Conservation (phyloP, 176 grass and related monocot genomes). For the Rhynchospora pubera region DNA sequence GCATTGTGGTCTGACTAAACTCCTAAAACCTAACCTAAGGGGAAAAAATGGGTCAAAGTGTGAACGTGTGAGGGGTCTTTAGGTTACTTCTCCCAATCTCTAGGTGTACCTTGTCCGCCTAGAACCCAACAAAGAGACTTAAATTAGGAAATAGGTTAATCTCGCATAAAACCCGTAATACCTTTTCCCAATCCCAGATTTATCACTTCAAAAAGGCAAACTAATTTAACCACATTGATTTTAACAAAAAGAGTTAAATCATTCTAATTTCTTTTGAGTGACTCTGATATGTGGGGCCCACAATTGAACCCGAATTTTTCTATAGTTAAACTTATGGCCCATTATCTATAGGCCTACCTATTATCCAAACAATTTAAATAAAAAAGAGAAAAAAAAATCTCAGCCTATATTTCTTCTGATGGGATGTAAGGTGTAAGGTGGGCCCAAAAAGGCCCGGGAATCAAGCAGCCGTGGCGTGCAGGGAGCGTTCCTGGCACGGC, state of each 20-base stretch:
- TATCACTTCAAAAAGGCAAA: neutral
- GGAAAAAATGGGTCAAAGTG: neutral
- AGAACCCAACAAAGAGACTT: conserved; percentile 6
- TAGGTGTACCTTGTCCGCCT: conserved; percentile 18
- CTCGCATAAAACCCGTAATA: neutral
- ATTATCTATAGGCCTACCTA: neutral
- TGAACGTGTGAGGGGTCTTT: neutral
- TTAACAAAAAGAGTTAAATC: no score
- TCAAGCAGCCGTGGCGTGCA: conserved; percentile 11
- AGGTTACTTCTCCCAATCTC: conserved; percentile 2
- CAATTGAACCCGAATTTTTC: neutral
- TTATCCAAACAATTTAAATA: neutral
- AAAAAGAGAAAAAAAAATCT: neutral
- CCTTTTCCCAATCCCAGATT: neutral
- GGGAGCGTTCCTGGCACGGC: neutral
- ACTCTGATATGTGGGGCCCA: neutral
- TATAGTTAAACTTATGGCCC: neutral
- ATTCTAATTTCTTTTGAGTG: no score
- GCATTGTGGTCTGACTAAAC: neutral
- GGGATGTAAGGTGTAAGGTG: neutral
- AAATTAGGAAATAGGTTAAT: neutral
- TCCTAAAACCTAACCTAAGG: neutral
- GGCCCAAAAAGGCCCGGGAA: neutral
- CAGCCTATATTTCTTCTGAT: neutral
- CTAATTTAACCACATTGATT: neutral